Conservation (phyloP, 2,329 filamentous ascomycete genomes). For the Bimuria novae-zelandiae region DNA sequence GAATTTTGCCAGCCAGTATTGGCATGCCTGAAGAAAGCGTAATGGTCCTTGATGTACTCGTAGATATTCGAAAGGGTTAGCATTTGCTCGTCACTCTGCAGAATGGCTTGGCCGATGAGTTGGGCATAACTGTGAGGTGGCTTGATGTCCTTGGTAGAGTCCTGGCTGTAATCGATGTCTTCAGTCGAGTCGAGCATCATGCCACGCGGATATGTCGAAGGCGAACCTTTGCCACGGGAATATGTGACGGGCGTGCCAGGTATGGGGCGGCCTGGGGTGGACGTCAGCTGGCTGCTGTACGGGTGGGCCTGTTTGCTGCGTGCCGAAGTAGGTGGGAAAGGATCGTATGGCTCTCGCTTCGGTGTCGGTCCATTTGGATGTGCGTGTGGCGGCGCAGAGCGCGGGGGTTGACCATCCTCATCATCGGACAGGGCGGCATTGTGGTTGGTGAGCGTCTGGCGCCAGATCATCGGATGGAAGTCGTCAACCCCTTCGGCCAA, state of each 20-base stretch:
- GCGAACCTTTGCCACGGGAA: conserved; percentile 51
- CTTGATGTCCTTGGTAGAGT: conserved; percentile 88
- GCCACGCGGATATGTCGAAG: conserved; percentile 54
- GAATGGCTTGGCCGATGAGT: conserved; percentile 94
- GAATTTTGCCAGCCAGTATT: conserved; percentile 97
- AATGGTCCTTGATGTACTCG: conserved; percentile 85
- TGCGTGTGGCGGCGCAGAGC: conserved; percentile 36
- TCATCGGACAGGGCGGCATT: conserved; percentile 42
- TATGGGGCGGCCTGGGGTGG: conserved; percentile 39
- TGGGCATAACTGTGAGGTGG: conserved; percentile 96
- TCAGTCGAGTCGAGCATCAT: conserved; percentile 59
- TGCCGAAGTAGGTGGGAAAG: conserved; percentile 44
- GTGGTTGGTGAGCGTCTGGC: conserved; percentile 54
- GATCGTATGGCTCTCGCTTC: conserved; percentile 44
- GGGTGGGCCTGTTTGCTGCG: conserved; percentile 38
- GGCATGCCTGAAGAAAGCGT: conserved; percentile 88
- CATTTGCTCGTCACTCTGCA: conserved; percentile 84
- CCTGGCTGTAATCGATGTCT: conserved; percentile 75
- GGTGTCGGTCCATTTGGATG: conserved; percentile 42
- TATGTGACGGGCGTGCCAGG: conserved; percentile 43
- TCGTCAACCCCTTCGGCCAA: conserved; percentile 76
- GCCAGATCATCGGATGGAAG: conserved; percentile 71
- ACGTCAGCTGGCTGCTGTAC: conserved; percentile 41
- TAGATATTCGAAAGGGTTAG: conserved; percentile 93
- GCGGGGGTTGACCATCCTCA: conserved; percentile 39